Evolutionary conservation across 2,329 filamentous ascomycete species (phyloP).

Genomic region (Mariannaea sp.): DNA sequence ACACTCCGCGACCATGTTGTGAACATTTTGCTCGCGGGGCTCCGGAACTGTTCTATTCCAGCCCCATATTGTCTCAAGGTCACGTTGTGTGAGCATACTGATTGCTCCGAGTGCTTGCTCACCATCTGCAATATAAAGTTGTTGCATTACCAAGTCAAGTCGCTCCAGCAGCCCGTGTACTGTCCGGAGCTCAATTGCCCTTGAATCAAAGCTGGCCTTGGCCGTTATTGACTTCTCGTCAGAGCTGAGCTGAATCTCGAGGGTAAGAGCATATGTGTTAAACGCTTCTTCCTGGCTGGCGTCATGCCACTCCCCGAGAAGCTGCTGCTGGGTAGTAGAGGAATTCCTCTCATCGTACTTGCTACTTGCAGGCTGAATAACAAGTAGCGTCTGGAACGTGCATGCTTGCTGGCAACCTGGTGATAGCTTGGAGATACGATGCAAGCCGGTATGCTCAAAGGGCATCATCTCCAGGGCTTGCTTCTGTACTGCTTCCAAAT

Average conservation of each 20-base stretch:
- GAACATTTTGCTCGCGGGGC: conserved; percentile 22
- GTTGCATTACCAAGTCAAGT: conserved; percentile 8
- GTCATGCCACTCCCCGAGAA: conserved; percentile 12
- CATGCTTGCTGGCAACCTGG: not conserved
- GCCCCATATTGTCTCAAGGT: not conserved
- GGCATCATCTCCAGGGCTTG: not conserved
- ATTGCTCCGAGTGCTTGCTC: not conserved
- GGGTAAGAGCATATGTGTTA: not conserved
- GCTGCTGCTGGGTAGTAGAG: not conserved
- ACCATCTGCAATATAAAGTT: not conserved
- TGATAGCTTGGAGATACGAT: not conserved
- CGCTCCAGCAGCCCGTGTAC: not conserved
- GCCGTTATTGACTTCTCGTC: not conserved
- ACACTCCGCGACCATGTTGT: conserved; percentile 16
- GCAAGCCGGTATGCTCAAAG: conserved; percentile 1
- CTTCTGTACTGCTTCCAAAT: not conserved
- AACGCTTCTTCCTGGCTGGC: not conserved
- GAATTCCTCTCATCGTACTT: too few species aligned
- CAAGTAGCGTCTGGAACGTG: conserved; percentile 1
- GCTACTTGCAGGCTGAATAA: not conserved
- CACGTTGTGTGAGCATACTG: conserved; percentile 10
- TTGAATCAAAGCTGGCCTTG: conserved; percentile 5
- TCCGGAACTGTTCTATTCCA: conserved; percentile 9
- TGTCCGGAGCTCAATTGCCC: not conserved
- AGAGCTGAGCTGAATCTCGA: not conserved